Conservation (phyloP, 2,329 filamentous ascomycete genomes). For the Alternaria novae-zelandiae region DNA sequence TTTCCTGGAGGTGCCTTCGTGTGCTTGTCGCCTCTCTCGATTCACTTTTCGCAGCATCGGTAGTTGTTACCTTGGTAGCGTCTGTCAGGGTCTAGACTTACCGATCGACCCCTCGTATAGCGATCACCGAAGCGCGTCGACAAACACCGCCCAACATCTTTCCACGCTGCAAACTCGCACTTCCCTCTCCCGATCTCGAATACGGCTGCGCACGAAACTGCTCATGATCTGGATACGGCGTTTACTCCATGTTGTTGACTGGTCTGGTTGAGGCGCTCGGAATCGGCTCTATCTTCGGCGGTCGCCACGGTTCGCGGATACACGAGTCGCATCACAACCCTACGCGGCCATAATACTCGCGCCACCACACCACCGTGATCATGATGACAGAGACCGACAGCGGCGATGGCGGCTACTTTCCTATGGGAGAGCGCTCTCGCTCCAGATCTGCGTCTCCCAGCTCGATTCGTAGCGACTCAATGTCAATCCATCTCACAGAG, state of each 20-base stretch:
- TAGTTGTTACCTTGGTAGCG: background rate
- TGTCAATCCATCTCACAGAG: constrained; percentile 38
- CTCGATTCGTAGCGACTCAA: constrained; percentile 41
- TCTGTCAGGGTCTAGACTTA: constrained; percentile 22
- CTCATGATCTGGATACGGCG: constrained; percentile 1
- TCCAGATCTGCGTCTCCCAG: constrained; percentile 31
- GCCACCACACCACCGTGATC: constrained; percentile 9
- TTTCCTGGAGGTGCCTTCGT: constrained; percentile 3
- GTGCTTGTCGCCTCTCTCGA: background rate
- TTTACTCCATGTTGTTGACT: constrained; percentile 1
- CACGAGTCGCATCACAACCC: background rate
- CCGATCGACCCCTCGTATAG: constrained; percentile 22
- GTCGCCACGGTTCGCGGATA: background rate
- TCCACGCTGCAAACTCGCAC: background rate
- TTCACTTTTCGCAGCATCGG: background rate
- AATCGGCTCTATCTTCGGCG: background rate
- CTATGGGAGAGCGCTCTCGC: constrained; percentile 24
- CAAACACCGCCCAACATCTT: constrained; percentile 11
- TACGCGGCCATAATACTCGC: background rate
- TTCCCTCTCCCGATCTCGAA: background rate
- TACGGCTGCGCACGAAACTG: background rate
- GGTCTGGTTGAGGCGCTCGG: constrained; percentile 4
- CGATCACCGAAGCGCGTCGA: constrained; percentile 15
- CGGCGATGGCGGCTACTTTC: constrained; percentile 39
- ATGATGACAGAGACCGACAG: constrained; percentile 29